A percentile compares a stretch with the other conserved stretches of the same genome.
Evolutionary conservation across 2,329 filamentous ascomycete genomes (phyloP).

Genomic region (Beauveria scarabaeidicola): DNA sequence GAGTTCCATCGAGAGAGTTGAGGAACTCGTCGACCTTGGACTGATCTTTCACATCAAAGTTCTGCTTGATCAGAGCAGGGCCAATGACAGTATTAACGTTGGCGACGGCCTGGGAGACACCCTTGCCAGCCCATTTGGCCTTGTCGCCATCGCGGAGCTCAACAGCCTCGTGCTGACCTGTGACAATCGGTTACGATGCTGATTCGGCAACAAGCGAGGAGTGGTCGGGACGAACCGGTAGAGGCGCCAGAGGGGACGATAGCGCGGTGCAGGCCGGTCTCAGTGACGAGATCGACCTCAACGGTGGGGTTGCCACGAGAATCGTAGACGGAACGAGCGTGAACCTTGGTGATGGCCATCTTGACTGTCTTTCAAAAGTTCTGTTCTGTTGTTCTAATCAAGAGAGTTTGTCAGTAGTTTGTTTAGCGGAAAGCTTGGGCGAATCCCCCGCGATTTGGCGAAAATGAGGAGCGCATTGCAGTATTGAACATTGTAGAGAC

Average conservation of each 20-base stretch:
- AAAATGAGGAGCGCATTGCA: background rate
- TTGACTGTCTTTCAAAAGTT: constrained; percentile 29
- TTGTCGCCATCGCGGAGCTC: constrained; percentile 89
- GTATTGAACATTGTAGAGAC: background rate
- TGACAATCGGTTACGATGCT: constrained; percentile 22
- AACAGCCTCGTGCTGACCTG: constrained; percentile 82
- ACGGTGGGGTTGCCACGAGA: constrained; percentile 97
- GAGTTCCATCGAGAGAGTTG: constrained; percentile 72
- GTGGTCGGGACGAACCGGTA: constrained; percentile 56
- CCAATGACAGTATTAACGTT: constrained; percentile 79
- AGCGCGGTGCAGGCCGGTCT: constrained; percentile 92
- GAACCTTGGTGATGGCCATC: constrained; percentile 87
- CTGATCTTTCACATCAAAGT: constrained; percentile 80
- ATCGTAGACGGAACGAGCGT: constrained; percentile 95
- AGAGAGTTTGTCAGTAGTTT: background rate
- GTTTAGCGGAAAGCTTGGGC: background rate
- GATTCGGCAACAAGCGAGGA: constrained; percentile 15
- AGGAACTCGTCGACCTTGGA: constrained; percentile 76
- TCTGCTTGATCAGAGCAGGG: constrained; percentile 73
- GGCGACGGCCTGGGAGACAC: constrained; percentile 75
- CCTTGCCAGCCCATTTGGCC: constrained; percentile 78
- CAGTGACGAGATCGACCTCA: constrained; percentile 94
- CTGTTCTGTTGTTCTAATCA: background rate
- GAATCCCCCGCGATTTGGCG: background rate
- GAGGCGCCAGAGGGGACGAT: constrained; percentile 96